phyloP scores from a whole-genome alignment of 306 rosid genomes.

The Mimosa bimucronata region DNA sequence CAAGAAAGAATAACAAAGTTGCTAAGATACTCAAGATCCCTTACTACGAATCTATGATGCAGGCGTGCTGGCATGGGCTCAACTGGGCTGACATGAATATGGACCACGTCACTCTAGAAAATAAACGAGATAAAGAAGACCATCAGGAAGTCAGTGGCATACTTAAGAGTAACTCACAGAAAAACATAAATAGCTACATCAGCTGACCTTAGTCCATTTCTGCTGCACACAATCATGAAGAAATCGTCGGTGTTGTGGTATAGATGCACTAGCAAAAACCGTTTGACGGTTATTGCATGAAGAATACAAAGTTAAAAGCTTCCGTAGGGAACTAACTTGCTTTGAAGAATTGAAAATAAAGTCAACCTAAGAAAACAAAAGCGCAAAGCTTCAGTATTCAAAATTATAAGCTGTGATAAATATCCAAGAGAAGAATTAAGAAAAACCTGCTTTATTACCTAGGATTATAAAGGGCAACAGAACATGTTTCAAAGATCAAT shows the following conservation, averaged over 20 bases:
- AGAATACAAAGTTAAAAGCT: constrained; percentile 84
- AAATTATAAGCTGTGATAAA: constrained; percentile 11
- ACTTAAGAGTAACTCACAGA: constrained; percentile 27
- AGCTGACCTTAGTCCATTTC: constrained; percentile 90
- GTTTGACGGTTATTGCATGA: constrained; percentile 79
- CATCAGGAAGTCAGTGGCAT: constrained; percentile 31
- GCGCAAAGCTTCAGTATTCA: constrained; percentile 20
- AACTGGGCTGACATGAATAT: constrained; percentile 77
- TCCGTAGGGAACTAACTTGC: constrained; percentile 79
- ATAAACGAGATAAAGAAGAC: constrained; percentile 14
- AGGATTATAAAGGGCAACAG: constrained; percentile 3
- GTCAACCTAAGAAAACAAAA: constrained; percentile 70
- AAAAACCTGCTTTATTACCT: constrained; percentile 18
- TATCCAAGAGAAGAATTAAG: constrained; percentile 21
- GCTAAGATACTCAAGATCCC: constrained; percentile 32
- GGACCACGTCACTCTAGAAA: constrained; percentile 79
- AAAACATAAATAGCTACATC: constrained; percentile 38
- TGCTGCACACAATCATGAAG: constrained; percentile 86
- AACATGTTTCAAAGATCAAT: constrained; percentile 23
- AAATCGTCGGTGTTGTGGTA: constrained; percentile 89
- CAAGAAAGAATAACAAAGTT: constrained; percentile 1
- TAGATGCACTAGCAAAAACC: constrained; percentile 93
- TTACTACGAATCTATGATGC: constrained; percentile 77
- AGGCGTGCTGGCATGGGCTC: constrained; percentile 89
- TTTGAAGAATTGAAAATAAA: constrained; percentile 87